Evolutionary conservation across 2,329 filamentous ascomycete species (phyloP).

Genomic region (Aspergillus costaricaensis): DNA sequence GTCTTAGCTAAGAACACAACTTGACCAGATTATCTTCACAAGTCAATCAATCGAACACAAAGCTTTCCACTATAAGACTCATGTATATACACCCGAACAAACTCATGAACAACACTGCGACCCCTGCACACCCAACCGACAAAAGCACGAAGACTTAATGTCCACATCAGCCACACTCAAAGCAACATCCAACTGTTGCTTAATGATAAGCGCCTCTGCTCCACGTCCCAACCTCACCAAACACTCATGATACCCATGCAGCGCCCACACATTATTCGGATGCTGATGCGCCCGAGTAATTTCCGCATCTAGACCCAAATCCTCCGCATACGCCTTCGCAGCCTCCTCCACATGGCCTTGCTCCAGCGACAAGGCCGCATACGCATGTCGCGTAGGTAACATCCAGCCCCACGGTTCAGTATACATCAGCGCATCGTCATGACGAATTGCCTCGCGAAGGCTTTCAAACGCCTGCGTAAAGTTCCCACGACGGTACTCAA

Average conservation of each 20-base stretch:
- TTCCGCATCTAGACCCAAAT: constrained; percentile 59
- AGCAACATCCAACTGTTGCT: background rate
- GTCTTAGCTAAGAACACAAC: too few relatives aligned
- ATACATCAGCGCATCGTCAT: constrained; percentile 66
- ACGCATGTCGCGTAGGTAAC: constrained; percentile 70
- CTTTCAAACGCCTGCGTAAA: constrained; percentile 54
- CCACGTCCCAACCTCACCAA: background rate
- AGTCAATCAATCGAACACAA: too few relatives aligned
- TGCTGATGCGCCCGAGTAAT: constrained; percentile 60
- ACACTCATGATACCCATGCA: constrained; percentile 8
- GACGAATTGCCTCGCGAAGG: constrained; percentile 57
- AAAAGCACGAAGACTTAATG: constrained; percentile 3
- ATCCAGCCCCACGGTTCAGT: constrained; percentile 79
- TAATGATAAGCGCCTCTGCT: background rate
- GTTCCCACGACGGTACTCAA: constrained; percentile 63
- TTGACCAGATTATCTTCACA: too few relatives aligned
- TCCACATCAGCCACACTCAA: constrained; percentile 1
- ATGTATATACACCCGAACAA: too few relatives aligned
- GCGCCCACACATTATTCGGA: constrained; percentile 1
- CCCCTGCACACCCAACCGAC: background rate
- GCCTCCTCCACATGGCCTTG: constrained; percentile 61
- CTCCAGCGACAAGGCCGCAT: constrained; percentile 67
- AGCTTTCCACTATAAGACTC: too few relatives aligned
- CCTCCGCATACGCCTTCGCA: constrained; percentile 58
- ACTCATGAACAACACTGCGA: too few relatives aligned